Evolutionary conservation across 257 asterid genomes (phyloP), one percentile per base, ranked within the genome.

Genomic region (Cynanchum wilfordii): DNA sequence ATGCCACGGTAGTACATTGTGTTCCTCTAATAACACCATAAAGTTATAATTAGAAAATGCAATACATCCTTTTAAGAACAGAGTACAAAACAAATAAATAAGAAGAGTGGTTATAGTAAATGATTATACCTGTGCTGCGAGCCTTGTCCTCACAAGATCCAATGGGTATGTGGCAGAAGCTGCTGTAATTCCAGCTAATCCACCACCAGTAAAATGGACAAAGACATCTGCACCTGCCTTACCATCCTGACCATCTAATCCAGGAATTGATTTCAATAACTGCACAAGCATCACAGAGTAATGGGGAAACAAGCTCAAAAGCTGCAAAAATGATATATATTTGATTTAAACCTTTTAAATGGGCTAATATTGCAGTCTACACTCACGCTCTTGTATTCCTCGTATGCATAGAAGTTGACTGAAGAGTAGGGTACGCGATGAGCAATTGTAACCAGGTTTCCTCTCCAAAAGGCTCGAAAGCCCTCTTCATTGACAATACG

Each of bases 381-480:
- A 83, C 96, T 84, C 77, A 93, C 98, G 15, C 62, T 80, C 86
- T 91, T 93, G 80, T 89, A 93, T 40, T 73, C 85, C 77, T 93
- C 98, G 66, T 89, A 93, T 2, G 96, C 84, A 74, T 91, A 93
- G 80, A 93, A 93, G 75, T 81, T 93, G 79, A 88, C 90, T 0
- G 98, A 84, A 44, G 96, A 88, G 76, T 93, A 93, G 2, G 98
- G 98, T 67, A 93, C 89, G 45, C 98, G 87, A 67, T 91, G 97
- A 73, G 90, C 97, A 82, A 91, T 88, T 1, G 98, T 93, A 83
- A 93, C 97, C 82, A 93, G 78, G 80, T 91, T 93, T 74, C 98
- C 98, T 84, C 87, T 93, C 98, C 98, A 93, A 69, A 93, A 93
- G 11, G 98, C 97, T 79, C 91, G 80, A 77, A 93, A 86, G 57